Conservation (phyloP, 108 stramenopile genomes). For the Mayamaea pseudoterrestris region DNA sequence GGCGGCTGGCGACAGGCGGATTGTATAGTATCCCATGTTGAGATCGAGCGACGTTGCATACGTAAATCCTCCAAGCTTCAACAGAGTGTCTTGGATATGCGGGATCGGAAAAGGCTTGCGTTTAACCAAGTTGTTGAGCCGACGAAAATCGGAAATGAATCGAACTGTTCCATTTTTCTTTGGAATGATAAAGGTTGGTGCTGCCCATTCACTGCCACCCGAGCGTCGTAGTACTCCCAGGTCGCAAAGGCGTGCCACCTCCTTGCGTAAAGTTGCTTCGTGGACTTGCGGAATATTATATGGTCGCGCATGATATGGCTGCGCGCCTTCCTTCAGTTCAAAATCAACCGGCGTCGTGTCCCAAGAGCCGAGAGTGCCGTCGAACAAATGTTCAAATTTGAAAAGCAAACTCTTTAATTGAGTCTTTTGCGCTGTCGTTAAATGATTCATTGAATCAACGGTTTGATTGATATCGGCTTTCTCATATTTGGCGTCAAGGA, state of each 20-base stretch:
- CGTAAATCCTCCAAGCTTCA: conserved; percentile 20
- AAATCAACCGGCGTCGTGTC: conserved; percentile 12
- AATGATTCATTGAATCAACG: conserved; percentile 10
- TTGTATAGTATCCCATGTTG: conserved; percentile 25
- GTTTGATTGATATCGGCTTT: conserved; percentile 14
- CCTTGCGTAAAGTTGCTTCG: conserved; percentile 10
- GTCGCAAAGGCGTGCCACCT: conserved; percentile 8
- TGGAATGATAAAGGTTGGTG: conserved; percentile 3
- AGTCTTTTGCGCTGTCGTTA: conserved; percentile 1
- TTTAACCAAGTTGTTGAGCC: conserved; percentile 15
- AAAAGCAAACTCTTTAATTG: conserved; percentile 10
- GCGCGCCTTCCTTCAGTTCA: conserved; percentile 16
- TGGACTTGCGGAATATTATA: conserved; percentile 19
- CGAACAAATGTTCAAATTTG: conserved; percentile 17
- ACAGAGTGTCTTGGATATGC: conserved; percentile 14
- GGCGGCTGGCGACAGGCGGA: conserved; percentile 1
- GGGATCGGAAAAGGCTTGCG: conserved; percentile 24
- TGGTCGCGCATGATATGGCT: conserved; percentile 20
- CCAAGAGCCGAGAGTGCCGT: conserved; percentile 22
- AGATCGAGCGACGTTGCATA: conserved; percentile 21
- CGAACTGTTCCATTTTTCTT: conserved; percentile 8
- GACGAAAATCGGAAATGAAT: conserved; percentile 14
- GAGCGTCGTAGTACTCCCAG: conserved; percentile 7
- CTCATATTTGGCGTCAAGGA: conserved; percentile 25
- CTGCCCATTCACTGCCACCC: conserved; percentile 6